A percentile compares a stretch with the other conserved stretches of the same genome.
Conservation (phyloP, 176 grass and related monocot species). For the Cenchrus fungigraminus region DNA sequence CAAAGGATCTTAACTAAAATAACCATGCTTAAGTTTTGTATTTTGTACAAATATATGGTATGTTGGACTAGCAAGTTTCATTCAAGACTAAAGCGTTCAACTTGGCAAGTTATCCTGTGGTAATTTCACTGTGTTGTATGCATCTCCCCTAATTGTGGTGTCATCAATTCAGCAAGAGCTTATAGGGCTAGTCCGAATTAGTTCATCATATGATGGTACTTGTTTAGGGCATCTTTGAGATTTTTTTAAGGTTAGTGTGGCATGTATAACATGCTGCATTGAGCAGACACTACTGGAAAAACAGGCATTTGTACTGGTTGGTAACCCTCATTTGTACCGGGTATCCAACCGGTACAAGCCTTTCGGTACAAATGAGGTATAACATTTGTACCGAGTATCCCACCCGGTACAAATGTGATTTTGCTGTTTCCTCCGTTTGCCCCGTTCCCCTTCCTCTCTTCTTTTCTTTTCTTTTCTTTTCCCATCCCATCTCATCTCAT, state of each 20-base stretch:
- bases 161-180: slow-evolving; percentile 6
- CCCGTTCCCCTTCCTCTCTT: too few relatives aligned
- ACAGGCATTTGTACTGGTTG: too few relatives aligned
- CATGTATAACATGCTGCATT: not conserved
- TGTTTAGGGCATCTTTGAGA: not conserved
- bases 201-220: not conserved
- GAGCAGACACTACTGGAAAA: not conserved
- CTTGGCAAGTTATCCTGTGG: not conserved
- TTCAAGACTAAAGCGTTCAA: not conserved
- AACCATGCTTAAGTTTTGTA: slow-evolving; percentile 6
- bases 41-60: not conserved
- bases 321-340: too few relatives aligned
- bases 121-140: not conserved
- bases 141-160: not conserved
- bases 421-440: too few relatives aligned
- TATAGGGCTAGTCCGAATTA: slow-evolving; percentile 5
- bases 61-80: not conserved
- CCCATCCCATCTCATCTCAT: too few relatives aligned
- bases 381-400: too few relatives aligned
- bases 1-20: not conserved
- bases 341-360: too few relatives aligned
- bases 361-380: too few relatives aligned
- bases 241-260: not conserved
- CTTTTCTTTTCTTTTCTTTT: too few relatives aligned
- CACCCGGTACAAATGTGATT: too few relatives aligned